Percentiles rank a stretch among this genome's conserved stretches.
phyloP scores from a whole-genome alignment of 805 yeast species.

The Yarrowia osloensis region DNA sequence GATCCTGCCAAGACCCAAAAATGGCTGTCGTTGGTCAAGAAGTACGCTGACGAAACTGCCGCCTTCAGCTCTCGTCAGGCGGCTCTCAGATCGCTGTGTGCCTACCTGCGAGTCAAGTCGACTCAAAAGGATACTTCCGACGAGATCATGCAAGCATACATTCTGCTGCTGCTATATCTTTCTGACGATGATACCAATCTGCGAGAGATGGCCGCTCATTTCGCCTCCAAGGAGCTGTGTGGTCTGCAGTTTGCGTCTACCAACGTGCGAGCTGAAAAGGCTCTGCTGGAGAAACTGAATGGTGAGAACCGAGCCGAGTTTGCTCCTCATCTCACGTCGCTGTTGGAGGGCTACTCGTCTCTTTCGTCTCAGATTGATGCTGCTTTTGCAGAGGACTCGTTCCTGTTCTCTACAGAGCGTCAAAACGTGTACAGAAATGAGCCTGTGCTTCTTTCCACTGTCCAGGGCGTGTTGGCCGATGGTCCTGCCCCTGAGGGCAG shows the following conservation, averaged over 20 bases:
- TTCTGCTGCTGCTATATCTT: conserved; percentile 35
- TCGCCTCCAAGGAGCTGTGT: conserved; percentile 44
- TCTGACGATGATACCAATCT: conserved; percentile 69
- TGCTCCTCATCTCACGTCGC: background rate
- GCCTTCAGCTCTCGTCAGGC: conserved; percentile 52
- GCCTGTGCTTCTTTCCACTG: conserved; percentile 36
- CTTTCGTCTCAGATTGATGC: conserved; percentile 36
- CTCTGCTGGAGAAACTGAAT: conserved; percentile 27
- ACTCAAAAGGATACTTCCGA: background rate
- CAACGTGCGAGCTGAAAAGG: conserved; percentile 43
- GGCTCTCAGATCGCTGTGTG: conserved; percentile 49
- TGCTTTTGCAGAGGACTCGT: conserved; percentile 40
- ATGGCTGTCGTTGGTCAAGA: conserved; percentile 41
- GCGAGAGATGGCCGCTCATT: conserved; percentile 51
- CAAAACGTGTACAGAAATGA: conserved; percentile 65
- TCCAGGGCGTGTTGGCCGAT: conserved; percentile 21
- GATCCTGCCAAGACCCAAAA: conserved; percentile 34
- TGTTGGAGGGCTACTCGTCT: conserved; percentile 15
- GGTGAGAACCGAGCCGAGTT: background rate
- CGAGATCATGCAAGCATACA: conserved; percentile 23
- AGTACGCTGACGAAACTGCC: conserved; percentile 47
- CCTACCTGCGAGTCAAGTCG: conserved; percentile 38
- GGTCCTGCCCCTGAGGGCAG: background rate
- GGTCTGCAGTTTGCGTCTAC: conserved; percentile 37
- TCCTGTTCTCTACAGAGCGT: conserved; percentile 66